Conservation (phyloP, 768 basidiomycete genomes). For the Trametes gibbosa region DNA sequence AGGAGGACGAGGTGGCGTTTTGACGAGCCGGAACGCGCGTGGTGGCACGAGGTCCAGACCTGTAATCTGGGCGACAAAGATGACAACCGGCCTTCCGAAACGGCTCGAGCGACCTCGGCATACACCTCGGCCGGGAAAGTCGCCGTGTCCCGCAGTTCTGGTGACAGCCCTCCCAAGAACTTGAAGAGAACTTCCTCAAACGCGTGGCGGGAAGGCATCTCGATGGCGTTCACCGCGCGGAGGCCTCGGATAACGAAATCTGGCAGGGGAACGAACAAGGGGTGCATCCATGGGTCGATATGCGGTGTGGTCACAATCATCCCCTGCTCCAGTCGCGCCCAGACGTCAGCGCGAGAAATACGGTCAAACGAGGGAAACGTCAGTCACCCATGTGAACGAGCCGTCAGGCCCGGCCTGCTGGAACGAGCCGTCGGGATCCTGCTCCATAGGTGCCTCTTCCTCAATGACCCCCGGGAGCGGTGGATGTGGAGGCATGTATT, state of each 20-base stretch:
- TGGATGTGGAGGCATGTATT: slow-evolving; percentile 26
- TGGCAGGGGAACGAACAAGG: slow-evolving; percentile 59
- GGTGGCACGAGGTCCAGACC: slow-evolving; percentile 59
- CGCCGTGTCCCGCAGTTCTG: slow-evolving; percentile 59
- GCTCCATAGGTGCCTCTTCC: slow-evolving; percentile 25
- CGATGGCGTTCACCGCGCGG: slow-evolving; percentile 47
- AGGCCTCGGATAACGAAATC: slow-evolving; percentile 55
- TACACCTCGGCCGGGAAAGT: slow-evolving; percentile 55
- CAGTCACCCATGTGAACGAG: slow-evolving; percentile 41
- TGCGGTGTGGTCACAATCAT: slow-evolving; percentile 39
- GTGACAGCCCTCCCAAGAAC: slow-evolving; percentile 51
- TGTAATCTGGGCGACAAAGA: slow-evolving; percentile 40
- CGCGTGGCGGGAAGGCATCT: slow-evolving; percentile 55
- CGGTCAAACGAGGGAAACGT: background rate
- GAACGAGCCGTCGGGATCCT: slow-evolving; percentile 19
- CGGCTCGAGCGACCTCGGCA: slow-evolving; percentile 45
- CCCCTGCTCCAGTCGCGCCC: slow-evolving; percentile 33
- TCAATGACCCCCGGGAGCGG: slow-evolving; percentile 18
- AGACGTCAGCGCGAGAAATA: slow-evolving; percentile 20
- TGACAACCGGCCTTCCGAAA: slow-evolving; percentile 36
- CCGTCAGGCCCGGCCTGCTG: slow-evolving; percentile 27
- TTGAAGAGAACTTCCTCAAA: slow-evolving; percentile 50
- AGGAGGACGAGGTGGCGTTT: slow-evolving; percentile 55
- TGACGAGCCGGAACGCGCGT: slow-evolving; percentile 58
- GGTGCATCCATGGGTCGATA: slow-evolving; percentile 59